Evolutionary conservation across 1,284 basidiomycete species (phyloP).

Genomic region (Ustilago bromivora): DNA sequence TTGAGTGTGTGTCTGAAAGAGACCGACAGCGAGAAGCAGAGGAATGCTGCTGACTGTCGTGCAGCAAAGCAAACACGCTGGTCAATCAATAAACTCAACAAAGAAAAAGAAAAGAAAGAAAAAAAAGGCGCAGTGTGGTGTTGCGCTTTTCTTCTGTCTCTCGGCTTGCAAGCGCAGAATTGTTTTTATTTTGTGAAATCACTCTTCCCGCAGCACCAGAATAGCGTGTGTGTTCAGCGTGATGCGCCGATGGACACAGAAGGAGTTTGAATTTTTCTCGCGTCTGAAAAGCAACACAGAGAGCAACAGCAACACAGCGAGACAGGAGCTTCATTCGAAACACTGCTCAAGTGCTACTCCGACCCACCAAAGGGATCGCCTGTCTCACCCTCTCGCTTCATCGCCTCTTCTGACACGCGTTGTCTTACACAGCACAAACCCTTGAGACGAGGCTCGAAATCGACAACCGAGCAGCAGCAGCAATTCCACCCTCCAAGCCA

Average conservation of each 20-base stretch:
- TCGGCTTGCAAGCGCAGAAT: background rate
- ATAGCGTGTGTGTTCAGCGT: background rate
- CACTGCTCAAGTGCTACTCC: constrained; percentile 10
- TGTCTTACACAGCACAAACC: background rate
- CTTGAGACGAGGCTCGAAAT: constrained; percentile 8
- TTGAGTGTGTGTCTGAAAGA: background rate
- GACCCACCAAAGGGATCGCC: background rate
- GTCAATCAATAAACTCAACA: background rate
- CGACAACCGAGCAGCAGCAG: constrained; percentile 7
- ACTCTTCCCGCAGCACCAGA: background rate
- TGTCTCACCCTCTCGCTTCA: background rate
- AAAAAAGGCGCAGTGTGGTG: background rate
- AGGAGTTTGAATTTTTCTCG: background rate
- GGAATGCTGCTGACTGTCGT: background rate
- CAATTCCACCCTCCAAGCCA: background rate
- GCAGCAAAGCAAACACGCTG: background rate
- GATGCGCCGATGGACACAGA: background rate
- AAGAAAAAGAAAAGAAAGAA: no score
- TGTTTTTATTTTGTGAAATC: background rate
- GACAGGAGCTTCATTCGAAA: constrained; percentile 1
- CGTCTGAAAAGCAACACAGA: background rate
- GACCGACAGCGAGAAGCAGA: background rate
- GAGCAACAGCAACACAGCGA: background rate
- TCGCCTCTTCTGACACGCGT: background rate
- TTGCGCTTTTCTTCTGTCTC: constrained; percentile 4